These are phyloP conservation scores for Leptographium flavum DNA, from an alignment of 2,329 filamentous ascomycete genomes.

Conservation along the genomic window DNA sequence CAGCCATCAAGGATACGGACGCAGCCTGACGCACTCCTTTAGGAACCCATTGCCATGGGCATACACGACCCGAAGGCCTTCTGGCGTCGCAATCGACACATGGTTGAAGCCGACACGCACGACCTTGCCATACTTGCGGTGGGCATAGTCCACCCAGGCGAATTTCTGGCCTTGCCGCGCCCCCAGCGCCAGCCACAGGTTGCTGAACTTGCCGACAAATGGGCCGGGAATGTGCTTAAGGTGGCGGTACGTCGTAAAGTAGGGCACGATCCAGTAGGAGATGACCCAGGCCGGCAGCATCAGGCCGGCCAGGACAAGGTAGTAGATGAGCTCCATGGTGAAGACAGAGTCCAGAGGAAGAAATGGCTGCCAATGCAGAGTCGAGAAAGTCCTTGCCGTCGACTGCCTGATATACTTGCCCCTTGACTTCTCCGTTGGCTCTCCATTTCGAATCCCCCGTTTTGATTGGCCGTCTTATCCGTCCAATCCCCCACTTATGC, in stretches of 20 bases:
- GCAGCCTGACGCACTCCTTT: slow-evolving; percentile 2
- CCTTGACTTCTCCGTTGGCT: too few relatives aligned
- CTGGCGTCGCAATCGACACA: slow-evolving; percentile 6
- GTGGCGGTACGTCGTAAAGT: slow-evolving; percentile 7
- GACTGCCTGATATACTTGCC: too few relatives aligned
- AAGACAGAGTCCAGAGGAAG: background rate
- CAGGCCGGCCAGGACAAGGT: slow-evolving; percentile 5
- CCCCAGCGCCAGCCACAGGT: slow-evolving; percentile 6
- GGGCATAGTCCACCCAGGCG: slow-evolving; percentile 7
- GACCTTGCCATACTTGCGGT: slow-evolving; percentile 8
- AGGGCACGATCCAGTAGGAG: slow-evolving; percentile 8
- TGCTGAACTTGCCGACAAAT: slow-evolving; percentile 8
- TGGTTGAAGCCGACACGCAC: slow-evolving; percentile 10
- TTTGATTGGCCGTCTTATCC: slow-evolving; percentile 1
- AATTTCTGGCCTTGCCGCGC: slow-evolving; percentile 7
- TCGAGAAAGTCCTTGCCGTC: background rate
- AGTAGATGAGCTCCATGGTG: slow-evolving; percentile 5
- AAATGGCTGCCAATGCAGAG: background rate
- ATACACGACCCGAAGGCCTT: slow-evolving; percentile 7
- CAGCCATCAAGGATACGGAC: background rate
- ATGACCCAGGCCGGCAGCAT: slow-evolving; percentile 3
- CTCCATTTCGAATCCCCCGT: too few relatives aligned
- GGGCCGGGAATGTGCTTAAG: slow-evolving; percentile 7
- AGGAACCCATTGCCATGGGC: slow-evolving; percentile 10
- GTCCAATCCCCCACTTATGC: slow-evolving; percentile 7